Base-by-base conservation (phyloP, 1,284 basidiomycete genomes). In the Cryptococcus sp. region DNA sequence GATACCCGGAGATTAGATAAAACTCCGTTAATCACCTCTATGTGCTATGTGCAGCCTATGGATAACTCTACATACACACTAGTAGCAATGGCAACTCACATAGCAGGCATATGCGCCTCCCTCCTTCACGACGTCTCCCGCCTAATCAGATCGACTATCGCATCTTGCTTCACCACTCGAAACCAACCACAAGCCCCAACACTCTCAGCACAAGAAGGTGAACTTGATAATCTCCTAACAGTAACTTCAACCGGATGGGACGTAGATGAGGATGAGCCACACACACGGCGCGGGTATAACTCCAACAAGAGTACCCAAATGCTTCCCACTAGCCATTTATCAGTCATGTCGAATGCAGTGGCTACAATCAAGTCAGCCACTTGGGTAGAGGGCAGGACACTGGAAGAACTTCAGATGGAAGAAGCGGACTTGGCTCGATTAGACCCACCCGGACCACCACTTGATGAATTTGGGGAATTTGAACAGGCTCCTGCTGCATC, bases 341-440 rank as follows among this genome's bases (percentile, higher is more conserved):
- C n/a, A n/a, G n/a, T n/a, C n/a, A n/a, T n/a, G n/a, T n/a, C n/a
- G n/a, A 28, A 28, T 28, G 28, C 5, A 28, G 28, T 4, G 28
- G 11, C 28, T 28, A 11, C 28, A 28, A n/a, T n/a, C 28, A 28
- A 28, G 28, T 28, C 28, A 34, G 37, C n/a, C 21, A 31, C 41
- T 39, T 39, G 16, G 19, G 53, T 55, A 24, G 53, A 53, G 16
- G 34, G 43, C 19, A 37, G 54, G 34, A 55, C 53, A 3, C 18
- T 55, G 25, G 56, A 49, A 9, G 53, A 58, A 21, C 47, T 58
- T 1, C 23, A 34, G 41, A 44, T 45, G 32, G 56, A 58, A 25
- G 56, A 58, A 39, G 48, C 19, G 18, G 56, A 58, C 42, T 50
- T 55, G 25, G 56, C 50, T 7, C 47, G 55, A 45, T 19, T 47